Base-by-base conservation (phyloP, 305 asterid species). In the Fraxinus sp. region DNA sequence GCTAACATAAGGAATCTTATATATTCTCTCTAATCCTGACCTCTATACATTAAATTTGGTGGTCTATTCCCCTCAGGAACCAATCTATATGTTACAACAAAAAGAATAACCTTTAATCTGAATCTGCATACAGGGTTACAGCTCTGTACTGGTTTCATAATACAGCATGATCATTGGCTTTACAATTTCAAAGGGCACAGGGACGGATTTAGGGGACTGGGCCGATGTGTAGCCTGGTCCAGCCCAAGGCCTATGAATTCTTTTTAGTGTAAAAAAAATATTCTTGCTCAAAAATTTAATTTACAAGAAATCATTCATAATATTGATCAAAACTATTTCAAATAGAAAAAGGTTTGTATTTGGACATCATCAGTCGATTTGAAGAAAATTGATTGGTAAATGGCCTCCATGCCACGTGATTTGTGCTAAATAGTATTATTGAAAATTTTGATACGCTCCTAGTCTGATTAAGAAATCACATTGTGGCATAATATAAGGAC, bases 121-220 rank as follows among this genome's bases (percentile, higher is more conserved):
- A 66, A 24, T 24, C 26, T 24, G 26, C 0, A 81, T 88, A 88
- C 80, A 81, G 49, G 71, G 85, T 82, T 82, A 85, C 86, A 49
- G 76, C 77, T 85, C 88, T 89, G 90, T 89, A 87, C 91, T 87
- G 55, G 84, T 81, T 49, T 81, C 85, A 68, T 70, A 26, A 79
- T 82, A 80, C 86, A 62, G 82, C 79, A 10, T 26, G 74, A 11
- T 66, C 73, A 0, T 26, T 1, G n/a, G 73, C 73, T 66, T 22
- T 62, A 62, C 32, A 62, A 3, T 57, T 18, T 57, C 11, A 7
- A 57, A 18, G 11, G 28, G 68, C 68, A 14, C 26, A 35, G 0
- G 37, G 6, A 35, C 37, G 37, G 37, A 35, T 35, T 35, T 35
- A 35, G 37, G 37, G 37, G 37, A 35, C 37, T 35, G 37, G 37